Evolutionary conservation across 2,329 filamentous ascomycete genomes (phyloP).

Genomic region (Aspergillus thermomutatus): DNA sequence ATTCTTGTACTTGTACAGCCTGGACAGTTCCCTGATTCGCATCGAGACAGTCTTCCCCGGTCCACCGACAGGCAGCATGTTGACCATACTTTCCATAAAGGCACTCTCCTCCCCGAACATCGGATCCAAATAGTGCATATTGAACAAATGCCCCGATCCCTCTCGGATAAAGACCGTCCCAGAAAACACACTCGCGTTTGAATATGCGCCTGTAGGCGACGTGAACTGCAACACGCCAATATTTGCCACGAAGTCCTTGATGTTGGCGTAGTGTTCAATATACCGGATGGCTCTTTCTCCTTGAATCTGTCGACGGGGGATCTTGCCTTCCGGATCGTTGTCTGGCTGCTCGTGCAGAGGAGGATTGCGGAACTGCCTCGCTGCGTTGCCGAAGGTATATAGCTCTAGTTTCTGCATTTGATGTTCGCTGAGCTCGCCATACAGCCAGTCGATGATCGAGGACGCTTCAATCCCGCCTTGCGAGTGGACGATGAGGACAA

Average conservation of each 20-base stretch:
- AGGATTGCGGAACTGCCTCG: background rate
- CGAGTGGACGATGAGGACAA: constrained; percentile 4
- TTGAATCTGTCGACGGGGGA: background rate
- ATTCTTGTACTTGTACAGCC: background rate
- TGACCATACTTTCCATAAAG: constrained; percentile 1
- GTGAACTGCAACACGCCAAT: constrained; percentile 3
- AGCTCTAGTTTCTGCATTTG: constrained; percentile 1
- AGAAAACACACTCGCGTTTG: background rate
- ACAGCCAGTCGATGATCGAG: constrained; percentile 3
- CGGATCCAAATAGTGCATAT: constrained; percentile 5
- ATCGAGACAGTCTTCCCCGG: background rate
- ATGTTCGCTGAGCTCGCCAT: background rate
- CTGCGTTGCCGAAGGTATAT: constrained; percentile 3
- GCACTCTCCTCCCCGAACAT: constrained; percentile 1
- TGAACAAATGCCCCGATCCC: constrained; percentile 1
- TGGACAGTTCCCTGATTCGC: background rate
- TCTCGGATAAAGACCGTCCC: background rate
- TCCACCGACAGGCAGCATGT: background rate
- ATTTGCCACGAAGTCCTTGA: background rate
- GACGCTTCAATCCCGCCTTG: constrained; percentile 1
- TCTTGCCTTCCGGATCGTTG: background rate
- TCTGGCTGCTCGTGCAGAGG: background rate
- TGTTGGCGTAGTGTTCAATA: constrained; percentile 6
- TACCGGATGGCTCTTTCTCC: background rate
- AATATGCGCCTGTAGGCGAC: background rate